A percentile compares a stretch with the other conserved stretches of the same genome.
These are phyloP conservation scores for Moesziomyces globuligerus DNA, from an alignment of 1,284 basidiomycete species.

Conservation along the genomic window DNA sequence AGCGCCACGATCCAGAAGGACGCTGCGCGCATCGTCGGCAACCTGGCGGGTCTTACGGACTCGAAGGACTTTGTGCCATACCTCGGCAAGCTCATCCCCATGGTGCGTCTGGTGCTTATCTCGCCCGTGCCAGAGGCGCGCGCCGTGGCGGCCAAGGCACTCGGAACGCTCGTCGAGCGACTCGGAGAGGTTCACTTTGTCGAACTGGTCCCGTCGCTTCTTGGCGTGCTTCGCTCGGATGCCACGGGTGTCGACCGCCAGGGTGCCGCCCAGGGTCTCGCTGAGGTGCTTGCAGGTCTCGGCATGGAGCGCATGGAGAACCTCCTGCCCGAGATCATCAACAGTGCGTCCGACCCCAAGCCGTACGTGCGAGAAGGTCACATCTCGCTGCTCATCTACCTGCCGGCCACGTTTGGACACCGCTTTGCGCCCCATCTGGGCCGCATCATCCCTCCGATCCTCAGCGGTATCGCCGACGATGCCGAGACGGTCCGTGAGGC, in stretches of 20 bases:
- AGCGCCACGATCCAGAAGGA: conserved; percentile 94
- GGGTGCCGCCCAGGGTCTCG: conserved; percentile 96
- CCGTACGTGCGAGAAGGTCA: conserved; percentile 96
- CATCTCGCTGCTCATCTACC: conserved; percentile 95
- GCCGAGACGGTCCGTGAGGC: conserved; percentile 92
- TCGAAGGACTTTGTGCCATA: conserved; percentile 98
- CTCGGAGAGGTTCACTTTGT: conserved; percentile 96
- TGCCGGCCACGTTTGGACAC: conserved; percentile 91
- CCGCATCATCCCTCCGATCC: conserved; percentile 91
- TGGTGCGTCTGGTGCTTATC: conserved; percentile 90
- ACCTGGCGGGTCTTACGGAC: conserved; percentile 88
- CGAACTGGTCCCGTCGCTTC: conserved; percentile 88
- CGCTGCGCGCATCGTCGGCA: conserved; percentile 95
- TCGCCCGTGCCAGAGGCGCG: conserved; percentile 93
- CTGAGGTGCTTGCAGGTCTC: conserved; percentile 92
- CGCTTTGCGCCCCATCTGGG: conserved; percentile 96
- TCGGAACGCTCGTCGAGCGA: conserved; percentile 96
- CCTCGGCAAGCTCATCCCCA: conserved; percentile 83
- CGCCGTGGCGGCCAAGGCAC: conserved; percentile 93
- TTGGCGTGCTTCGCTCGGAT: conserved; percentile 90
- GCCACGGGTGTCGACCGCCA: conserved; percentile 95
- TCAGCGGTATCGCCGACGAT: conserved; percentile 89
- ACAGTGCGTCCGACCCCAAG: conserved; percentile 86
- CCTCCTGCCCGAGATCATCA: conserved; percentile 91
- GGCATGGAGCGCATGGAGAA: conserved; percentile 97